A percentile compares a stretch with the other conserved stretches of the same genome.
Evolutionary conservation across 257 asterid species (phyloP).

Genomic region (Nicotiana undulata): DNA sequence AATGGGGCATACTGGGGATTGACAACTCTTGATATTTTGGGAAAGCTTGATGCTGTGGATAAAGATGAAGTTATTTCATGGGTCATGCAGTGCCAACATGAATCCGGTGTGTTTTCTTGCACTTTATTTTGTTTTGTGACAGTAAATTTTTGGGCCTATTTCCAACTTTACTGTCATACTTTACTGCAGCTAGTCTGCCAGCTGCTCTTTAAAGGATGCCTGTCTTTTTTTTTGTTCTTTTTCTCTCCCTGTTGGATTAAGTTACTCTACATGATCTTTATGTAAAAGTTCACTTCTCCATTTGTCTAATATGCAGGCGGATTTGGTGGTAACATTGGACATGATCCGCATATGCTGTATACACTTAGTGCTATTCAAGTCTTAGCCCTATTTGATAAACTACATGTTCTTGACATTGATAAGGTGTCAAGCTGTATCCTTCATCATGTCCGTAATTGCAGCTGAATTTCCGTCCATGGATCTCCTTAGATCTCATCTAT

Average conservation of each 20-base stretch:
- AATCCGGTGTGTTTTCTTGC: conserved; percentile 60
- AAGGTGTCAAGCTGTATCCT: conserved; percentile 83
- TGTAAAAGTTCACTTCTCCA: background rate
- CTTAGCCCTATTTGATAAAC: conserved; percentile 75
- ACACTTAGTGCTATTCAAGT: conserved; percentile 96
- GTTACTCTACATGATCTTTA: background rate
- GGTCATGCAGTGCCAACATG: conserved; percentile 89
- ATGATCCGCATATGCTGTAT: conserved; percentile 77
- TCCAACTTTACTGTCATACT: background rate
- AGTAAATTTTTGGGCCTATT: background rate
- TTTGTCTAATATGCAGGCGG: conserved; percentile 47
- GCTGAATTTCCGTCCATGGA: background rate
- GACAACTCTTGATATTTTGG: conserved; percentile 72
- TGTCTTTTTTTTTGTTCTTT: background rate
- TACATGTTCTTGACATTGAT: conserved; percentile 63
- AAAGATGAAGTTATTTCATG: conserved; percentile 72
- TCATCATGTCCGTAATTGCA: background rate
- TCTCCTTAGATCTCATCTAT: background rate
- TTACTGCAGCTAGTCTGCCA: background rate
- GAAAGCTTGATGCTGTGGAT: conserved; percentile 68
- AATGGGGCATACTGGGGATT: conserved; percentile 98
- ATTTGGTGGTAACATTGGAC: conserved; percentile 92
- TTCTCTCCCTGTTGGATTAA: background rate
- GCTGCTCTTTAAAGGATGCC: background rate
- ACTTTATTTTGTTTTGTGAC: background rate